Evolutionary conservation across 2,329 filamentous ascomycete genomes (phyloP), one percentile per base, ranked within the genome.

Genomic region (Paramyrothecium roridum): DNA sequence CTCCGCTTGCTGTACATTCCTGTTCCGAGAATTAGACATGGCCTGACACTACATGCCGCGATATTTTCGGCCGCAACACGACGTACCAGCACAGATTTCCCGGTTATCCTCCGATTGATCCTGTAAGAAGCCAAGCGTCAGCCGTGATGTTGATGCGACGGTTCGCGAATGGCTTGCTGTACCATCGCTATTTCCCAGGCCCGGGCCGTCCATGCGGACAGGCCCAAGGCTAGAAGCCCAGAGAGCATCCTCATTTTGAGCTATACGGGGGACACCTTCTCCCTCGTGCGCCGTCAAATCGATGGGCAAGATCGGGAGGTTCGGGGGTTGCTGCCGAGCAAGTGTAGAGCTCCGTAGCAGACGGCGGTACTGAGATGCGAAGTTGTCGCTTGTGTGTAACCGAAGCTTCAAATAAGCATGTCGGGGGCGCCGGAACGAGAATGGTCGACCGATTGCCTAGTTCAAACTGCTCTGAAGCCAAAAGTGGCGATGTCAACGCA

Each of bases 1-100:
- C 88, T 83, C 67, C 86, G 89, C 69, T 85, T 87, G 76, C 90
- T 93, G 78, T 97, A 98, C 93, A 98, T 97, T 76, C 93, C 91
- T 78, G 57, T 37, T 50, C 16, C 8, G 30, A 19, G 37, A 16
- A 48, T 58, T 33, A 60, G 56, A 59, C 49, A 62, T 52, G 34
- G 19, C 10, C 23, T 37, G 50, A 30, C 6, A 30, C 26, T 30
- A 10, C 26, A 30, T 4, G 17, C 11, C 30, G 34, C 46, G 46
- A 21, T 40, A 50, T 16, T 52, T 30, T 26, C 33, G 50, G 43
- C 26, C 10, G 13, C 37, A 43, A 43, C 13, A 43, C 13, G 33
- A 43, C 76, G 56, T 70, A 83, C 80, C 84, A 54, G 83, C 79
- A 77, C 93, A 97, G 83, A 88, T 84, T 76, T 96, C 90, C 67